Evolutionary conservation across 805 yeast species (phyloP), one percentile per base, ranked within the genome.

Genomic region (Saturnispora quitensis): DNA sequence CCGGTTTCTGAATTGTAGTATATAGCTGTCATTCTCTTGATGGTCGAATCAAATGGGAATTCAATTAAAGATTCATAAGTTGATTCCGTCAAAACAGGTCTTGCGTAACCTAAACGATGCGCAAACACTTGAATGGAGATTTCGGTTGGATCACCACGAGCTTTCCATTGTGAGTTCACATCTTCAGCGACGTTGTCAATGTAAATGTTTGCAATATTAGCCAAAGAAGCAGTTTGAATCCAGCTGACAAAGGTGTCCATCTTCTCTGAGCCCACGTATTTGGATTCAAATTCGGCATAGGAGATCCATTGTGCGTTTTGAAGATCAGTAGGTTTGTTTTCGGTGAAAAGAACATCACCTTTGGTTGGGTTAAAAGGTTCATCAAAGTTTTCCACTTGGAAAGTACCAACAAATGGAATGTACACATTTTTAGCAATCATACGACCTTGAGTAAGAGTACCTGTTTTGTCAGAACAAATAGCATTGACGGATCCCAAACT

Each of bases 71-170:
- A 82, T n/a, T 63, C 60, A 55, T 63, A 73, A 2, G 59, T 61
- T 33, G 69, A 75, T 31, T 73, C 72, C 12, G 75, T 70, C 55
- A 75, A 62, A 9, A 58, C 58, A 13, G 70, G 69, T 59, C 86
- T 74, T 22, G 75, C 73, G 55, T 68, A 71, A 31, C 74, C 75
- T 55, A 83, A 68, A 60, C 89, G 76, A 12, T 81, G 68, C 22
- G 82, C 76, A 62, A 84, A 86, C 0, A 87, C 91, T 61, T 86
- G 91, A 55, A 88, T 83, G 3, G 96, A 95, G 60, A 85, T 82
- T 68, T 88, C 96, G 3, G 96, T 88, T 42, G 96, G 91, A 63
- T 88, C 96, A 54, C 96, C 96, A 62, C 81, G 83, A 9, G 89
- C 89, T 58, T 77, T 78, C 95, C 95, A 87, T 9, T 64, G 67